Evolutionary conservation across 1,139 yeast genomes (phyloP), one percentile per base, ranked within the genome.

Genomic region (Candida dubliniensis): DNA sequence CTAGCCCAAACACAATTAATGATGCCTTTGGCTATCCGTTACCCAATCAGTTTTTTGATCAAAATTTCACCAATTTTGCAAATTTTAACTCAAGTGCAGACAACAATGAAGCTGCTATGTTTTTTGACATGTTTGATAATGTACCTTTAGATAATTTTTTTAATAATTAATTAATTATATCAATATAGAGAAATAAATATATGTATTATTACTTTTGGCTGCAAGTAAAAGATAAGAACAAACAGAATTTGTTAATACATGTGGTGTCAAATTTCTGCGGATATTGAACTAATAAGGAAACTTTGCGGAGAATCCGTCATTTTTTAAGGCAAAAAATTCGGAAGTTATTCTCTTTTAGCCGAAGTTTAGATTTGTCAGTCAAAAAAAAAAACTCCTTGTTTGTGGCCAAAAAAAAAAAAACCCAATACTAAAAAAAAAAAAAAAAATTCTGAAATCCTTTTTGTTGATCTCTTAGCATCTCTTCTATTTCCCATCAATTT

Each of bases 101-200:
- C 29, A n/a, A 27, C 14, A 14, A 36, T 27, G n/a, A 9, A 15
- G 14, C 32, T 2, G 9, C 31, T 2, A 27, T 38, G 9, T 50
- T 52, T 35, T 54, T 59, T 31, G 67, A 63, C 40, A 47, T 61
- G 31, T 60, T 61, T 47, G 57, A 59, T 44, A 66, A 60, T 35
- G 40, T 61, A 27, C 66, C 66, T 2, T 55, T 59, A 38, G 61
- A 57, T 30, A 44, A 46, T 18, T 23, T 50, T 2, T 50, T 48
- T 23, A 40, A 39, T 43, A 3, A 18, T 4, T 18, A 18, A 18
- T 18, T 18, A 18, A n/a, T n/a, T n/a, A n/a, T n/a, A n/a, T n/a
- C n/a, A n/a, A 36, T 31, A 24, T 36, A 24, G 10, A 9, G 24
- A n/a, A 29, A 15, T 14, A 18, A 6, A n/a, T 29, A 36, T 18